Conservation (phyloP, 2,329 filamentous ascomycete species). For the Sclerotinia nivalis region DNA sequence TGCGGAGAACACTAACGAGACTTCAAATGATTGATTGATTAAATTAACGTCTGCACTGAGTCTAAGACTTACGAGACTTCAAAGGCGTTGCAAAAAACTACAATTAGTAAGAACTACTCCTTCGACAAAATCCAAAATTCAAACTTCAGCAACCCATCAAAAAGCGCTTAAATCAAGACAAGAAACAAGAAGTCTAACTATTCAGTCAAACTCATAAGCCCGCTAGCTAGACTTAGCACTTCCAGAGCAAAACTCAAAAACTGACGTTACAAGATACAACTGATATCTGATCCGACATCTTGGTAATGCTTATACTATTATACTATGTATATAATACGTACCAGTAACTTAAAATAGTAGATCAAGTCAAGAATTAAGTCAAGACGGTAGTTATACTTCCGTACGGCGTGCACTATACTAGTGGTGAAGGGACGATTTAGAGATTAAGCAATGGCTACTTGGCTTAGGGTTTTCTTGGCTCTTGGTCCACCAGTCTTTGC, state of each 20-base stretch:
- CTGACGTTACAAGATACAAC: neutral
- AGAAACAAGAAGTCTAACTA: neutral
- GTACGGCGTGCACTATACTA: neutral
- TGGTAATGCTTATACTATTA: no score
- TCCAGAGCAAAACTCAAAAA: neutral
- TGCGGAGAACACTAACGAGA: neutral
- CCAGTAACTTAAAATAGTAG: no score
- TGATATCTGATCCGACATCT: neutral
- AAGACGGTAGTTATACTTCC: neutral
- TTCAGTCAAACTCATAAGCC: neutral
- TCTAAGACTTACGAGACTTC: no score
- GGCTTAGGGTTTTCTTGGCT: neutral
- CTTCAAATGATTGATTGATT: no score
- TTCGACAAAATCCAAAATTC: no score
- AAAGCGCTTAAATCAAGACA: neutral
- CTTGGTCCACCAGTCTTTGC: neutral
- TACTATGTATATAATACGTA: neutral
- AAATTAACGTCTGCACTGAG: no score
- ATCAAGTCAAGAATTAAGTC: neutral
- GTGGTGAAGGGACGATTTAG: neutral
- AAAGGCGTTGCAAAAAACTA: no score
- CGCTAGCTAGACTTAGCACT: neutral
- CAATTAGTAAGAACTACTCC: neutral
- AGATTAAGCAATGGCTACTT: neutral
- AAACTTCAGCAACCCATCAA: no score